These are phyloP conservation scores for Haplosporangium gracile DNA, from an alignment of 192 early-diverging fungal genomes.

Conservation along the genomic window DNA sequence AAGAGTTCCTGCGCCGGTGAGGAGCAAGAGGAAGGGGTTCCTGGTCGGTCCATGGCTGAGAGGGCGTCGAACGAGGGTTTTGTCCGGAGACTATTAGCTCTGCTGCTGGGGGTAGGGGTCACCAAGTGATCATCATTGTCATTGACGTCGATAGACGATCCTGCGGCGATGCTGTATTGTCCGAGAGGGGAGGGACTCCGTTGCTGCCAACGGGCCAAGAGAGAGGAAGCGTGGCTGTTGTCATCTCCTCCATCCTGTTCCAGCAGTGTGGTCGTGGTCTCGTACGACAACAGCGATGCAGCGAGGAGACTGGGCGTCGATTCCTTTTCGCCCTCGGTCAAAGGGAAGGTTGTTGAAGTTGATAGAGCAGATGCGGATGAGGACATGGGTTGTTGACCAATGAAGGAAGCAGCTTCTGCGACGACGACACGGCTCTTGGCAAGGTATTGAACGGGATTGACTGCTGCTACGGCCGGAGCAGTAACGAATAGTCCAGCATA, in stretches of 20 bases:
- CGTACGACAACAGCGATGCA: neutral
- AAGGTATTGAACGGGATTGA: neutral
- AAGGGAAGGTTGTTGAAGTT: neutral
- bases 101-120: neutral
- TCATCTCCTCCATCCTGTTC: neutral
- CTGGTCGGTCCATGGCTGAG: neutral
- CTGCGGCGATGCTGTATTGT: neutral
- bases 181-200: neutral
- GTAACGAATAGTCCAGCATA: neutral
- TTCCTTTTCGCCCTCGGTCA: neutral
- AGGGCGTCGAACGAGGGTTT: neutral
- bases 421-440: neutral
- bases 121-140: neutral
- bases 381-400: neutral
- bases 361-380: neutral
- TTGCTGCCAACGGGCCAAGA: neutral
- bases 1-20: slow-evolving; percentile 18
- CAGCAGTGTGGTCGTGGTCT: neutral
- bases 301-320: neutral
- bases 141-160: neutral
- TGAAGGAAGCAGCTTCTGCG: neutral
- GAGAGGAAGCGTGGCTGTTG: neutral
- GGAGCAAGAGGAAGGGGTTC: neutral
- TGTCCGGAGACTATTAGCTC: neutral
- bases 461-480: neutral